These are phyloP conservation scores for Candida suzukii DNA, from an alignment of 805 yeast genomes.

Conservation along the genomic window DNA sequence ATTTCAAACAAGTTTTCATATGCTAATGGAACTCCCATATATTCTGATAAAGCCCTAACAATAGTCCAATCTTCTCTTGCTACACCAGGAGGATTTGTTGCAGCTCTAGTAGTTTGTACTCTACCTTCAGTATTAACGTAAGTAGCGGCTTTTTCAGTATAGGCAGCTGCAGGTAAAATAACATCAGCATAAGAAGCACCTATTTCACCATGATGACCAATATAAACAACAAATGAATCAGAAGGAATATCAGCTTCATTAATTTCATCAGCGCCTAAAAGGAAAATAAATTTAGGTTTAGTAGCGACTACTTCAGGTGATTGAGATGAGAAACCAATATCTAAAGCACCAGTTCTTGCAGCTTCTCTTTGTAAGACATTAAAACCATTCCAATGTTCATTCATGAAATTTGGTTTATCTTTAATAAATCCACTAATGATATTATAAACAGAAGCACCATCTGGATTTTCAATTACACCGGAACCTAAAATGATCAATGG, in stretches of 20 bases:
- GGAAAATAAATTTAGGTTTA: constrained; percentile 67
- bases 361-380: constrained; percentile 80
- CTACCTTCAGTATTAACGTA: constrained; percentile 89
- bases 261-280: constrained; percentile 81
- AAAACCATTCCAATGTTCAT: constrained; percentile 75
- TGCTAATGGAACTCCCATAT: constrained; percentile 61
- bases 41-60: constrained; percentile 75
- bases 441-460: constrained; percentile 54
- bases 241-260: constrained; percentile 61
- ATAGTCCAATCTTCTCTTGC: constrained; percentile 93
- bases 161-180: constrained; percentile 80
- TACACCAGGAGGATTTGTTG: constrained; percentile 79
- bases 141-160: constrained; percentile 80
- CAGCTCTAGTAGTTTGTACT: constrained; percentile 78
- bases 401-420: constrained; percentile 51
- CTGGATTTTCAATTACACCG: constrained; percentile 63
- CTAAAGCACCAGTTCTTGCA: constrained; percentile 81
- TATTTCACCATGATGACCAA: constrained; percentile 87
- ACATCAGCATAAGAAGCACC: constrained; percentile 90
- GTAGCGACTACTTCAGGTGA: constrained; percentile 37
- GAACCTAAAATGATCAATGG: constrained; percentile 82
- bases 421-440: constrained; percentile 54
- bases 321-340: constrained; percentile 63
- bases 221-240: constrained; percentile 83
- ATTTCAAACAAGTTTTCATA: constrained; percentile 67